phyloP scores from a whole-genome alignment of 768 basidiomycete genomes.

The Mycena metata region DNA sequence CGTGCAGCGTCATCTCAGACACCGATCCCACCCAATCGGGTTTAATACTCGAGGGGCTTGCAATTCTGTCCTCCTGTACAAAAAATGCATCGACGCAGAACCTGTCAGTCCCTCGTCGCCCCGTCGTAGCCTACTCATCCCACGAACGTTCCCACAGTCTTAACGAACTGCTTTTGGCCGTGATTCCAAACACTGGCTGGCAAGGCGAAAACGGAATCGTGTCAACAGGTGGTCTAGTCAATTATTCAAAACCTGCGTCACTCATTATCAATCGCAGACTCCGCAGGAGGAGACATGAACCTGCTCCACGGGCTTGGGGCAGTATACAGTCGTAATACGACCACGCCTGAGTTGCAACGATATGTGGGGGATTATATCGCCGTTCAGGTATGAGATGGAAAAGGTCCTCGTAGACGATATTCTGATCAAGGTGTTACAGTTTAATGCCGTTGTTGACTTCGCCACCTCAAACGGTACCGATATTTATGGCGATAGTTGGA shows the following conservation, averaged over 20 bases:
- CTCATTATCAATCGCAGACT: not conserved
- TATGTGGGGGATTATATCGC: no score
- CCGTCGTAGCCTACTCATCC: no score
- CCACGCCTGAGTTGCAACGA: no score
- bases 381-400: no score
- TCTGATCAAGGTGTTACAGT: no score
- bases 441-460: no score
- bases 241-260: not conserved
- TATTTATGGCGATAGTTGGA: no score
- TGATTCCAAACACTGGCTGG: constrained; percentile 1
- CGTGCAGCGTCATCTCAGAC: no score
- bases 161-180: not conserved
- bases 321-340: no score
- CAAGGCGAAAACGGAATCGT: constrained; percentile 12
- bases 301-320: constrained; percentile 14
- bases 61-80: constrained; percentile 7
- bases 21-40: not conserved
- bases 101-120: not conserved
- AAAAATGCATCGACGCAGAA: not conserved
- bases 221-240: not conserved
- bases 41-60: constrained; percentile 19
- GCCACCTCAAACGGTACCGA: no score
- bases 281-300: not conserved
- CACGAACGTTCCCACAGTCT: constrained; percentile 1
- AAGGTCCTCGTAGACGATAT: no score